Base-by-base conservation (phyloP, 2,329 filamentous ascomycete genomes). In the Ascochyta viciae-villosae region DNA sequence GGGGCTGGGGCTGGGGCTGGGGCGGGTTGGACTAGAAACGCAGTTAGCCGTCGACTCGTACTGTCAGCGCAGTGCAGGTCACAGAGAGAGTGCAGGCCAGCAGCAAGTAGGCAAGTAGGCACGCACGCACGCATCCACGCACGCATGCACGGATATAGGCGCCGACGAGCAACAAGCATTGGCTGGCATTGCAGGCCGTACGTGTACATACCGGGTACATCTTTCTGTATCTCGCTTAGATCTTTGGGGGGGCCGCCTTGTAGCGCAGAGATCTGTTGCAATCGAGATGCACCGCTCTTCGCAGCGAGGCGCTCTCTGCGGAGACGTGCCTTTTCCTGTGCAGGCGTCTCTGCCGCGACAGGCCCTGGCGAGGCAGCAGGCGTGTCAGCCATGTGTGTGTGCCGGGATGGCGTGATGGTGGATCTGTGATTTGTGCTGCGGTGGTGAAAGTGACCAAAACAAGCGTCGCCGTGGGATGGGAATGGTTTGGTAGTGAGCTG, bases 281-380 rank as follows among this genome's bases (percentile, higher is more conserved):
- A 77, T 58, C 91, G 81, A 35, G 87, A 83, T 16, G 86, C 85
- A 54, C 89, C 90, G 57, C 88, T 87, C 81, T 93, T 94, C 54
- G 89, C 90, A 74, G 92, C 88, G 44, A 90, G 85, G 35, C 89
- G 86, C 74, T 93, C 90, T 75, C 92, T 91, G 65, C 91, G 88
- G 54, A 91, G 81, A 42, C 90, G 87, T 34, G 88, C 88, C 76
- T 91, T 87, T 54, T 75, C 67, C 66, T 83, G 81, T 10, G 76
- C 77, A 2, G 79, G 75, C 7, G 79, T 78, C 56, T 75, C 72
- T 39, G 47, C 58, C 7, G 66, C 58, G 3, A 58, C 26, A n/a
- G 65, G 50, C 12, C 51, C 60, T 4, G 63, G 54, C 26, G 65
- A 33, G 19, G 67, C 31, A 24, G 64, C 57, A 26, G 68, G 42